phyloP scores from a whole-genome alignment of 352 stramenopile species.

The Globisporangium apiculatum region DNA sequence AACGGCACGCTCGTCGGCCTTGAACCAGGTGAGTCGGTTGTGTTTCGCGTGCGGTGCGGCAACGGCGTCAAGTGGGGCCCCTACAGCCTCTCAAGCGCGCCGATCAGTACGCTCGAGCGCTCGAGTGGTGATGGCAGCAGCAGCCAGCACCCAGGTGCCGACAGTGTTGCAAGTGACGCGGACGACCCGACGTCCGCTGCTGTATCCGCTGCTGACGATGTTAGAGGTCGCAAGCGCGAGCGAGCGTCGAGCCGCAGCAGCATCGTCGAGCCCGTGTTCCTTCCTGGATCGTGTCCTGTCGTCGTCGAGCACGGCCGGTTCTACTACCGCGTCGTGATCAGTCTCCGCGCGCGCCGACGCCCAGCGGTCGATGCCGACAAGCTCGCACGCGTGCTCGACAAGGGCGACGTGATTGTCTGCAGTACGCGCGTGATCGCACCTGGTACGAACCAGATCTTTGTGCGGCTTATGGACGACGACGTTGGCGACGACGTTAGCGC shows the following conservation, averaged over 20 bases:
- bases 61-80: conserved; percentile 49
- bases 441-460: conserved; percentile 61
- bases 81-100: conserved; percentile 53
- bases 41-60: conserved; percentile 63
- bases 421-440: conserved; percentile 45
- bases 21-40: conserved; percentile 38
- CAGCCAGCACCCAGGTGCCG: background rate
- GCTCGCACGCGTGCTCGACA: conserved; percentile 44
- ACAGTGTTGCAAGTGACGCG: background rate
- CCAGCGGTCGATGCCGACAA: conserved; percentile 49
- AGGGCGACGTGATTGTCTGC: conserved; percentile 43
- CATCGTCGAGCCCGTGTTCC: conserved; percentile 24
- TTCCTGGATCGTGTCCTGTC: conserved; percentile 55
- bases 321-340: conserved; percentile 53
- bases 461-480: conserved; percentile 21
- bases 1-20: conserved; percentile 64
- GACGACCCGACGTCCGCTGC: too few species aligned
- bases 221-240: too few species aligned
- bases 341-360: conserved; percentile 33
- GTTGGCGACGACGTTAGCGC: conserved; percentile 8
- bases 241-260: too few species aligned
- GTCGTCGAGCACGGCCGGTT: conserved; percentile 53
- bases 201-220: too few species aligned
- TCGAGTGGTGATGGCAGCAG: conserved; percentile 4
- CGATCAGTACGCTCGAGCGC: conserved; percentile 45